Evolutionary conservation across 139 green algal genomes (phyloP).

Genomic region (Ettlia oleoabundans): DNA sequence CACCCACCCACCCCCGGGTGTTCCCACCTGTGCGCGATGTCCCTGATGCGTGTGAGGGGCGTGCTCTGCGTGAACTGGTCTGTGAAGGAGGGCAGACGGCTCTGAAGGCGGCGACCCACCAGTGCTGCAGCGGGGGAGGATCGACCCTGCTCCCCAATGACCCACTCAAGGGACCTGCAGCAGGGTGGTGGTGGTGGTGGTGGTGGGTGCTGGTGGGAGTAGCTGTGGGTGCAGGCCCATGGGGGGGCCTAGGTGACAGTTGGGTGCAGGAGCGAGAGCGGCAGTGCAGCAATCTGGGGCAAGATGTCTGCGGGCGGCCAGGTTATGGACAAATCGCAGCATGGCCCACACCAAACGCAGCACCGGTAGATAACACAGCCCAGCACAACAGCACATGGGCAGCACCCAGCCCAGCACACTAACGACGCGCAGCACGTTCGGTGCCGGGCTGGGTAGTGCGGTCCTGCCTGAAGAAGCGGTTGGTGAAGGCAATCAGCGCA

Average conservation of each 20-base stretch:
- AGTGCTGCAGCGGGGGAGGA: constrained; percentile 22
- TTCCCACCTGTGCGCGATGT: constrained; percentile 89
- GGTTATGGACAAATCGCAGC: too few species aligned
- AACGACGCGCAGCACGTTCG: too few species aligned
- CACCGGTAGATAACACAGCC: too few species aligned
- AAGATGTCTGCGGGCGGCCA: too few species aligned
- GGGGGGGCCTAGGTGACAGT: not conserved
- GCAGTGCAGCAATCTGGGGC: too few species aligned
- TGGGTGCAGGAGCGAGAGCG: not conserved
- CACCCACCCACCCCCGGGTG: not conserved
- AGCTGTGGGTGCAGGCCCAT: not conserved
- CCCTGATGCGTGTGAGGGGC: constrained; percentile 96
- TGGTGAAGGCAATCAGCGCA: too few species aligned
- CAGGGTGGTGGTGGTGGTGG: constrained; percentile 70
- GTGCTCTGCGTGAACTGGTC: constrained; percentile 84
- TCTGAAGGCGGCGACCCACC: constrained; percentile 74
- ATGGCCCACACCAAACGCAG: too few species aligned
- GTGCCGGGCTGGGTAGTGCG: too few species aligned
- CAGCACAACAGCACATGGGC: too few species aligned
- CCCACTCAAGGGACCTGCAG: constrained; percentile 84
- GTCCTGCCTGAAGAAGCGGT: too few species aligned
- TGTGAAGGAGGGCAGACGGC: constrained; percentile 91
- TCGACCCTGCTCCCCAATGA: constrained; percentile 57
- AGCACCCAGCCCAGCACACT: too few species aligned
- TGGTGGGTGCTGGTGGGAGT: not conserved